Conservation (phyloP, 2,329 filamentous ascomycete genomes). For the Cryphonectria nitschkei region DNA sequence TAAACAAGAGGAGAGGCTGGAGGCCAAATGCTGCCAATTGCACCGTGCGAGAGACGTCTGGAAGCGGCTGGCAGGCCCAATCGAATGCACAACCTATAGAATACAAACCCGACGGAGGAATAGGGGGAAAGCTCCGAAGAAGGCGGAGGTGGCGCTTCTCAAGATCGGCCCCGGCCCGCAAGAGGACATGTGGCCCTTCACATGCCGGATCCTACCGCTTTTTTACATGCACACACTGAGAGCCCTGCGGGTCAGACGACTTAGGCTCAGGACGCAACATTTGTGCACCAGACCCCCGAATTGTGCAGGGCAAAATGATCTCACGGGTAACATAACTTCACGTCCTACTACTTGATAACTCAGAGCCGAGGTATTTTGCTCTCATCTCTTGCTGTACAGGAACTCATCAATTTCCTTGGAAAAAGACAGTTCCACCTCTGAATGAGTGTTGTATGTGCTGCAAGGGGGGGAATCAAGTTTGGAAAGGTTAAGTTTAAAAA, state of each 20-base stretch:
- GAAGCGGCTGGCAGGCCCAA: background rate
- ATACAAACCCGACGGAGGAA: background rate
- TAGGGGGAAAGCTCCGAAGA: background rate
- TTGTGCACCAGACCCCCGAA: constrained; percentile 1
- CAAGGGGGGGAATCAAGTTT: background rate
- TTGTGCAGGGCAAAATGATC: background rate
- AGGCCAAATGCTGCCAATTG: background rate
- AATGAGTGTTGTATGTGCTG: background rate
- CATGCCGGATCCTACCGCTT: background rate
- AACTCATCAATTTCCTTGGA: background rate
- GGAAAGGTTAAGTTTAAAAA: background rate
- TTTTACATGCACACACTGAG: background rate
- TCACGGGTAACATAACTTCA: background rate
- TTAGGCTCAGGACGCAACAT: background rate
- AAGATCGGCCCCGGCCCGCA: background rate
- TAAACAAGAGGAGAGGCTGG: background rate
- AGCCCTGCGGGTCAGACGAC: constrained; percentile 1
- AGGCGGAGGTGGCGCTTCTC: background rate
- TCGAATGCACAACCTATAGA: too few species aligned
- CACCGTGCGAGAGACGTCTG: background rate
- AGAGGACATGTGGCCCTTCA: constrained; percentile 11
- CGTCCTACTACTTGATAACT: too few species aligned
- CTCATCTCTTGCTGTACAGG: background rate
- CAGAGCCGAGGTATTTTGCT: background rate
- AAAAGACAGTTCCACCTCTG: background rate